A percentile compares a stretch with the other conserved stretches of the same genome.
Conservation (phyloP, 768 basidiomycete genomes). For the Boletus sensibilis region DNA sequence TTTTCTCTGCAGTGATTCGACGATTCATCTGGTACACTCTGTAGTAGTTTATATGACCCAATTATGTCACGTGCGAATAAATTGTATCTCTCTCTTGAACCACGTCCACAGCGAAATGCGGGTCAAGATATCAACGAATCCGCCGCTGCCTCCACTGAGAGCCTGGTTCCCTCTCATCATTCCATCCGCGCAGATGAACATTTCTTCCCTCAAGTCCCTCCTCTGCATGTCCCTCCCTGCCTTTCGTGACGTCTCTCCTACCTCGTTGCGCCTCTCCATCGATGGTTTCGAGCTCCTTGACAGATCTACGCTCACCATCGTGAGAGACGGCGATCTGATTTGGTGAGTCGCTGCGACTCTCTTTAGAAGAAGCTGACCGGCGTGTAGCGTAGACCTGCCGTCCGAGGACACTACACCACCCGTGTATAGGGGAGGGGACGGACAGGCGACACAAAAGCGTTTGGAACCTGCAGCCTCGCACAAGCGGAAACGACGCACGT, state of each 20-base stretch:
- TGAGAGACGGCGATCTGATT: constrained; percentile 31
- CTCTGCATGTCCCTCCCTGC: constrained; percentile 18
- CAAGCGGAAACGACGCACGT: constrained; percentile 30
- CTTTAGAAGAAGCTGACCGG: background rate
- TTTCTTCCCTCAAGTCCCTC: constrained; percentile 19
- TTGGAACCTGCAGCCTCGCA: background rate
- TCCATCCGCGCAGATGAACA: background rate
- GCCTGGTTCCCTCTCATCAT: constrained; percentile 48
- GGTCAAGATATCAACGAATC: constrained; percentile 46
- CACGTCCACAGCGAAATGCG: constrained; percentile 35
- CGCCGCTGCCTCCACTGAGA: constrained; percentile 48
- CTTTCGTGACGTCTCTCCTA: background rate
- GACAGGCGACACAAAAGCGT: background rate
- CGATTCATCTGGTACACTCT: background rate
- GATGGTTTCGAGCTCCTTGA: constrained; percentile 33
- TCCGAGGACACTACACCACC: too few species aligned
- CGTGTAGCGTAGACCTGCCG: constrained; percentile 16
- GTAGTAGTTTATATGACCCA: background rate
- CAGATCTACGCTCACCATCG: constrained; percentile 21
- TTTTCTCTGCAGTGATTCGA: constrained; percentile 8
- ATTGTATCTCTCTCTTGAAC: background rate
- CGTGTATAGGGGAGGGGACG: too few species aligned
- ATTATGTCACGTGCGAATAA: background rate
- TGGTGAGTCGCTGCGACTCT: constrained; percentile 12
- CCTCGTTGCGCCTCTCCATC: constrained; percentile 20